Evolutionary conservation across 441 rosid genomes (phyloP), one percentile per base, ranked within the genome.

Genomic region (Pelargonium citronellum): DNA sequence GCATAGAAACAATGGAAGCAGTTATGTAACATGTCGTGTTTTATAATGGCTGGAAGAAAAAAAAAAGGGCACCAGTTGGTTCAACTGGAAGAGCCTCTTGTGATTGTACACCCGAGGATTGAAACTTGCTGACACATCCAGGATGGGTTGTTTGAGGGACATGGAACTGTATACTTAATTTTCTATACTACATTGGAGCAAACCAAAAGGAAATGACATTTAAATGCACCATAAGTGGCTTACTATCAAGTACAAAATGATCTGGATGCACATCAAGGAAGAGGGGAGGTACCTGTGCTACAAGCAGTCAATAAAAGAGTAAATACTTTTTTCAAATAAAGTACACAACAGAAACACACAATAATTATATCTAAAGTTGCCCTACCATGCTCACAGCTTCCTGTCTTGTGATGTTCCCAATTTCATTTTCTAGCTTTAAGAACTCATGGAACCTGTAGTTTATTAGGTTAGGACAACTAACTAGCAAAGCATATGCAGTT

Each of bases 321-420:
- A 67, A 55, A 46, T 30, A 60, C 30, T 15, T 51, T 12, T 19
- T 19, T 16, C 46, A 63, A 64, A 20, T 1, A 7, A 67, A 46
- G 11, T 7, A 64, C 74, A 66, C 41, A 20, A n/a, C 67, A 55
- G 43, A 60, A 30, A 17, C 39, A 12, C 10, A 69, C 62, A 64
- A 12, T 11, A 1, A 70, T 20, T 61, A 44, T 51, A 63, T 34
- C 43, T 60, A 66, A 67, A 55, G 51, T 62, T 47, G 64, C 57
- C 89, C 70, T 77, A 91, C 99, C 98, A 95, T 95, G 83, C 98
- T 95, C 74, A 95, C 99, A 73, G 99, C 96, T 81, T 92, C 94
- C 79, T 95, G 99, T 75, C 99, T 85, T 51, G 93, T 90, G 71
- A 95, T 90, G 82, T 95, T 95, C 75, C 98, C 98, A 60, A 88